Percentiles rank a stretch among this genome's conserved stretches.
Conservation (phyloP, 306 rosid species). For the Rosa rugosa region DNA sequence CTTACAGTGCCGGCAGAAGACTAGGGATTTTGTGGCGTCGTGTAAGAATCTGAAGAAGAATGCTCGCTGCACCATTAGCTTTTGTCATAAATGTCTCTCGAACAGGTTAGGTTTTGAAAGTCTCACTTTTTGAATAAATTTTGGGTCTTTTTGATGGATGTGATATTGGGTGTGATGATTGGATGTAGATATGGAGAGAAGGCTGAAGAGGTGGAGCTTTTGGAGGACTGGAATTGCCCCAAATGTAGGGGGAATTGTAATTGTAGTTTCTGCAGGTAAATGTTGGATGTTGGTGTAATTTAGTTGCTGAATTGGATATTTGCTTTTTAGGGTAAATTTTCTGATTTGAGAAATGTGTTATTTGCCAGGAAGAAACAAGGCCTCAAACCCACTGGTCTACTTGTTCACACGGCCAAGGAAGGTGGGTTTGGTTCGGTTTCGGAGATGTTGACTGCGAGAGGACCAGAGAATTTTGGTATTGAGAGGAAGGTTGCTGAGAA, state of each 20-base stretch:
- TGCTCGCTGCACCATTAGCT: slow-evolving; percentile 46
- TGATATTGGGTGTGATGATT: slow-evolving; percentile 1
- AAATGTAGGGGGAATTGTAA: slow-evolving; percentile 74
- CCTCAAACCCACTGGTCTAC: slow-evolving; percentile 62
- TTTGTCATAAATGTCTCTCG: slow-evolving; percentile 66
- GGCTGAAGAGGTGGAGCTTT: slow-evolving; percentile 41
- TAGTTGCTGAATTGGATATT: not conserved
- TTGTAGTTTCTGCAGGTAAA: slow-evolving; percentile 78
- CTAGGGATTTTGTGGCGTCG: slow-evolving; percentile 49
- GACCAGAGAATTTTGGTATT: slow-evolving; percentile 24
- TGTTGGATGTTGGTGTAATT: not conserved
- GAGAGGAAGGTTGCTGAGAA: slow-evolving; percentile 20
- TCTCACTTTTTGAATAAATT: not conserved
- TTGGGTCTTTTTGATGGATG: not conserved
- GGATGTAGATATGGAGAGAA: slow-evolving; percentile 68
- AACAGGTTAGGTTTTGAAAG: slow-evolving; percentile 52
- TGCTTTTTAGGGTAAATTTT: slow-evolving; percentile 13
- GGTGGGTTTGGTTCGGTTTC: slow-evolving; percentile 62
- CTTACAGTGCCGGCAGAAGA: slow-evolving; percentile 73
- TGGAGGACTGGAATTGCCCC: slow-evolving; percentile 69
- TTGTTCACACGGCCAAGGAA: slow-evolving; percentile 48
- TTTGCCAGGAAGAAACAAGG: slow-evolving; percentile 65
- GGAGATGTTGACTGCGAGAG: slow-evolving; percentile 43
- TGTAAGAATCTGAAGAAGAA: slow-evolving; percentile 46
- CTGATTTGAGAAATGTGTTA: not conserved